Percentiles rank a stretch among this genome's conserved stretches.
Evolutionary conservation across 2,329 filamentous ascomycete species (phyloP).

Genomic region (Epichloe brachyelytri): DNA sequence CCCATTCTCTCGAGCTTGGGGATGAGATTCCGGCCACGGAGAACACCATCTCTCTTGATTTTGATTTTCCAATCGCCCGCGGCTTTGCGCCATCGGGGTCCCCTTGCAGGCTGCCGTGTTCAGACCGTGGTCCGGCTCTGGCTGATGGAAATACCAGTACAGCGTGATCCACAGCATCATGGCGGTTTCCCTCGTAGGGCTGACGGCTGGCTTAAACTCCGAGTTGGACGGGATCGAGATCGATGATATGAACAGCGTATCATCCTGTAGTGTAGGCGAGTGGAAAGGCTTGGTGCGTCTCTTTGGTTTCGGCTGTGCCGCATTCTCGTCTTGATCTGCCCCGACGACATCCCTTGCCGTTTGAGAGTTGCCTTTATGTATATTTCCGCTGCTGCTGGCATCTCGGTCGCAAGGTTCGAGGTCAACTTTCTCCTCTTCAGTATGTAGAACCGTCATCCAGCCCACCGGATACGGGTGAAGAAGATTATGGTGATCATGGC

Average conservation of each 20-base stretch:
- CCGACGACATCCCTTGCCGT: not conserved
- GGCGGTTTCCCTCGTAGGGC: constrained; percentile 77
- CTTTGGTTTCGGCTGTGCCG: constrained; percentile 15
- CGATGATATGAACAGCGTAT: constrained; percentile 82
- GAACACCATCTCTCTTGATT: constrained; percentile 76
- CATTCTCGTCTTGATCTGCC: constrained; percentile 11
- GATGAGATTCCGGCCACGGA: constrained; percentile 70
- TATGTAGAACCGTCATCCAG: constrained; percentile 81
- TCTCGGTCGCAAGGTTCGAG: constrained; percentile 3
- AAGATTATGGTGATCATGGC: constrained; percentile 58
- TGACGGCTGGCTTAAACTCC: constrained; percentile 68
- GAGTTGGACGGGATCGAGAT: constrained; percentile 71
- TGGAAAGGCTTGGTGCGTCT: constrained; percentile 36
- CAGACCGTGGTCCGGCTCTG: constrained; percentile 53
- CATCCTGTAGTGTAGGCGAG: constrained; percentile 61
- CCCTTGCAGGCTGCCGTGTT: constrained; percentile 47
- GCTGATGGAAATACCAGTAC: constrained; percentile 96
- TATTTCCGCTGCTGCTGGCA: not conserved
- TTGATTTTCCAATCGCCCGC: constrained; percentile 72
- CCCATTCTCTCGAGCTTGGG: constrained; percentile 93
- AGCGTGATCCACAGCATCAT: constrained; percentile 95
- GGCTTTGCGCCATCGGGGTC: constrained; percentile 59
- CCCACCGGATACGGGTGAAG: constrained; percentile 66
- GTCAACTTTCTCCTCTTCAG: constrained; percentile 32
- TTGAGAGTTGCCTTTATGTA: not conserved